phyloP scores from a whole-genome alignment of 768 basidiomycete species.

The Serendipita sp. region DNA sequence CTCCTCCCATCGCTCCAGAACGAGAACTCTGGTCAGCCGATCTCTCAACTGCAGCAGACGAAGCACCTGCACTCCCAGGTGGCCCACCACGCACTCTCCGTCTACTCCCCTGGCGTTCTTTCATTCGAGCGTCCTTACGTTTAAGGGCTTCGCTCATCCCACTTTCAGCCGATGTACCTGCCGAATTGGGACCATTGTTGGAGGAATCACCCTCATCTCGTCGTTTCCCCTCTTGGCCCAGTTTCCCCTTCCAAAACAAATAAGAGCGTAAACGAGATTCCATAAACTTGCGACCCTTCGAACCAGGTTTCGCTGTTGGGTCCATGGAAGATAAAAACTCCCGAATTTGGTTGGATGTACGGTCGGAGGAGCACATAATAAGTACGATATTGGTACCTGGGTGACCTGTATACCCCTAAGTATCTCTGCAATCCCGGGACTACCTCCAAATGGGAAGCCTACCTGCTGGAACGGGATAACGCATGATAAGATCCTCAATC shows the following conservation, averaged over 20 bases:
- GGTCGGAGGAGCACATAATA: slow-evolving; percentile 72
- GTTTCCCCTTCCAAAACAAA: slow-evolving; percentile 64
- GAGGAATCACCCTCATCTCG: background rate
- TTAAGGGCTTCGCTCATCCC: slow-evolving; percentile 55
- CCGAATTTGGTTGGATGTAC: slow-evolving; percentile 53
- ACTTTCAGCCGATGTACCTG: slow-evolving; percentile 13
- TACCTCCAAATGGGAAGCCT: slow-evolving; percentile 7
- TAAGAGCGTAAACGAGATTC: slow-evolving; percentile 52
- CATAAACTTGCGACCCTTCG: slow-evolving; percentile 64
- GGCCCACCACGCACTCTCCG: slow-evolving; percentile 58
- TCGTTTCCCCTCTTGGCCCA: slow-evolving; percentile 11
- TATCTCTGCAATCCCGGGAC: background rate
- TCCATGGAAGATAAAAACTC: slow-evolving; percentile 65
- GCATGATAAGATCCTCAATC: slow-evolving; percentile 63
- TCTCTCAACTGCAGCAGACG: slow-evolving; percentile 8
- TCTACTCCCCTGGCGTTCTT: slow-evolving; percentile 43
- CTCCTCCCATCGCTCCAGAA: slow-evolving; percentile 3
- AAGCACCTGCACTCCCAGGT: background rate
- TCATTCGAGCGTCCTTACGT: slow-evolving; percentile 54
- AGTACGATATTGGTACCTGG: slow-evolving; percentile 62
- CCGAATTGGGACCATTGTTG: background rate
- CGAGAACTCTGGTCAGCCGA: background rate
- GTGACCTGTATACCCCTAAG: slow-evolving; percentile 14
- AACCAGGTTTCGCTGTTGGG: slow-evolving; percentile 35
- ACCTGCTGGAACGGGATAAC: slow-evolving; percentile 12